Base-by-base conservation (phyloP, 257 asterid species). In the Solanum chilense region DNA sequence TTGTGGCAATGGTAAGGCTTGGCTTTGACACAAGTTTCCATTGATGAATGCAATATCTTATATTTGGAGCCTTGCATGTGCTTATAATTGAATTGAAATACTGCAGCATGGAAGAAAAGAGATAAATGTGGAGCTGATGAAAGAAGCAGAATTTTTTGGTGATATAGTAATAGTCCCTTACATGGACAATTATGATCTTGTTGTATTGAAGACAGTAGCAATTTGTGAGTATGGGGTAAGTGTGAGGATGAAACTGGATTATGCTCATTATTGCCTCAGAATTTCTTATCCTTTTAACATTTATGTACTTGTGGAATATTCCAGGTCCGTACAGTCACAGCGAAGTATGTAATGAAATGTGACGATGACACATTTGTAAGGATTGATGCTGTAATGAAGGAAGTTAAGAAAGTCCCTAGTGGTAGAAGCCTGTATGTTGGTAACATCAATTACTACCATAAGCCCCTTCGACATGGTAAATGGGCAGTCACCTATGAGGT, bases 401-500 rank as follows among this genome's bases (percentile, higher is more conserved):
- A 97, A 92, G 95, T 92, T 86, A 91, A 88, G 91, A 97, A 93
- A 89, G 88, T 92, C 64, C 90, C 5, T 66, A 88, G 44, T 82
- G 94, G 90, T 81, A 88, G 88, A 93, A 93, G 96, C 91, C 92
- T 95, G 88, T 97, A 97, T 84, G 87, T 97, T 37, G 99, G 99
- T 87, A 97, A 97, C 90, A 93, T 95, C 90, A 97, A 97, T 89
- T 97, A 94, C 91, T 92, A 95, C 88, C 98, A 95, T 94, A 93
- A 88, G 91, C 98, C 99, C 90, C 91, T 95, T 86, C 91, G 99
- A 74, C 94, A 94, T 90, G 98, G 99, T 88, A 97, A 97, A 95
- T 97, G 98, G 98, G 98, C 98, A n/a, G 98, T 97, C 82, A 94
- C 98, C 20, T 97, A 94, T 91, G 98, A 95, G 98, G 99, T 96